These are phyloP conservation scores for Apiotrichum gamsii DNA, from an alignment of 1,284 basidiomycete genomes.

Conservation along the genomic window DNA sequence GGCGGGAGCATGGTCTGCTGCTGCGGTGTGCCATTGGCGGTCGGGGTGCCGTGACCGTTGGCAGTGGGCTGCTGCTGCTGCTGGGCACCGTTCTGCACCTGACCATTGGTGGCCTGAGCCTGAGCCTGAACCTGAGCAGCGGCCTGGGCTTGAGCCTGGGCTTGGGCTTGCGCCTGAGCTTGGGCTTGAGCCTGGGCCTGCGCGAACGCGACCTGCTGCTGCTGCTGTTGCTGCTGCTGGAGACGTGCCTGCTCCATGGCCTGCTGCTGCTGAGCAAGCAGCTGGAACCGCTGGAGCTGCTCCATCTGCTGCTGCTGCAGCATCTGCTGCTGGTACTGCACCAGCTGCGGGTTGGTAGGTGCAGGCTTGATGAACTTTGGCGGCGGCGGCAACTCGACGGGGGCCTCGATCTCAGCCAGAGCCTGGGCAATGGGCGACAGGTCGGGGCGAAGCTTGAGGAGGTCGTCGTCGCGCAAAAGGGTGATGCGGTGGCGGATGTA, in stretches of 20 bases:
- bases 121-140: slow-evolving; percentile 9
- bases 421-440: slow-evolving; percentile 27
- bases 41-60: slow-evolving; percentile 3
- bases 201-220: slow-evolving; percentile 2
- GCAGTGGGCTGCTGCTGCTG: slow-evolving; percentile 9
- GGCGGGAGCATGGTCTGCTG: slow-evolving; percentile 8
- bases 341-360: slow-evolving; percentile 27
- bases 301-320: slow-evolving; percentile 39
- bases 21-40: slow-evolving; percentile 11
- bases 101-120: slow-evolving; percentile 6
- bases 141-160: background rate
- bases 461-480: slow-evolving; percentile 37
- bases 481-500: slow-evolving; percentile 41
- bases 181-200: slow-evolving; percentile 7
- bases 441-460: slow-evolving; percentile 38
- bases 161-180: slow-evolving; percentile 2
- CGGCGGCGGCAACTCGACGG: slow-evolving; percentile 37
- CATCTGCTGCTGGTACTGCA: slow-evolving; percentile 27
- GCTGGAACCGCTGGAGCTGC: slow-evolving; percentile 36
- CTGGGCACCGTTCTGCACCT: slow-evolving; percentile 9
- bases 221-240: slow-evolving; percentile 28
- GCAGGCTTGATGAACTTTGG: slow-evolving; percentile 41
- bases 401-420: slow-evolving; percentile 26
- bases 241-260: slow-evolving; percentile 23
- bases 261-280: slow-evolving; percentile 36